Evolutionary conservation across 768 basidiomycete species (phyloP).

Genomic region (Termitomyces sp.): DNA sequence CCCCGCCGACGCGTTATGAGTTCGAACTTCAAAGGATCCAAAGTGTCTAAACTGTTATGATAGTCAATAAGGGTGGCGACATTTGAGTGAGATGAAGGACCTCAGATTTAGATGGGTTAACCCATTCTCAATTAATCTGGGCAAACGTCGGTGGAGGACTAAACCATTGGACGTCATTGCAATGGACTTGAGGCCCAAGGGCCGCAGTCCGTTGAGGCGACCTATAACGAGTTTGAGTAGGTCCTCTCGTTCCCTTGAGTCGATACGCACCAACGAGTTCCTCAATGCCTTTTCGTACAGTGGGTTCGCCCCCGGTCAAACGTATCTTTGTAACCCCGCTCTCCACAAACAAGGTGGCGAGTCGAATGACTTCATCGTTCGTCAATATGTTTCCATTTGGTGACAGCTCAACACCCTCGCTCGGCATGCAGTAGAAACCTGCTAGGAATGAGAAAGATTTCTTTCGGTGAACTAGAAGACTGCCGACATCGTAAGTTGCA

Average conservation of each 20-base stretch:
- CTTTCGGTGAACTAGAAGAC: neutral
- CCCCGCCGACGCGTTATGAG: constrained; percentile 78
- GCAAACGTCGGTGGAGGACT: constrained; percentile 67
- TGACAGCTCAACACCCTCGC: constrained; percentile 69
- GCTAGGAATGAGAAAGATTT: constrained; percentile 5
- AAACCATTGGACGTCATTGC: constrained; percentile 87
- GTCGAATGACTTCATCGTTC: constrained; percentile 67
- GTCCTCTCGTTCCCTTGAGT: neutral
- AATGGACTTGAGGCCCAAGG: constrained; percentile 62
- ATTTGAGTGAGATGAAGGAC: constrained; percentile 21
- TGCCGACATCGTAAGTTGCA: constrained; percentile 79
- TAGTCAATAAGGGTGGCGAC: neutral
- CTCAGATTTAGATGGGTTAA: constrained; percentile 73
- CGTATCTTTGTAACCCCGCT: constrained; percentile 85
- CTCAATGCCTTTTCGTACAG: constrained; percentile 67
- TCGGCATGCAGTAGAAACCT: constrained; percentile 94
- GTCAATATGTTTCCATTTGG: constrained; percentile 65
- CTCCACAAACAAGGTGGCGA: constrained; percentile 72
- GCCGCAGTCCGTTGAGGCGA: constrained; percentile 54
- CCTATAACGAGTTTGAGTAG: constrained; percentile 28
- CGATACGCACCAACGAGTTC: constrained; percentile 56
- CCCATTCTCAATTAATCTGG: constrained; percentile 59
- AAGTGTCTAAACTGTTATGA: constrained; percentile 65
- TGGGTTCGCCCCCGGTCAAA: constrained; percentile 86
- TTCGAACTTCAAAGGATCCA: constrained; percentile 85